These are phyloP conservation scores for Aureobasidium leucospermi DNA, from an alignment of 2,329 filamentous ascomycete genomes.

Conservation along the genomic window DNA sequence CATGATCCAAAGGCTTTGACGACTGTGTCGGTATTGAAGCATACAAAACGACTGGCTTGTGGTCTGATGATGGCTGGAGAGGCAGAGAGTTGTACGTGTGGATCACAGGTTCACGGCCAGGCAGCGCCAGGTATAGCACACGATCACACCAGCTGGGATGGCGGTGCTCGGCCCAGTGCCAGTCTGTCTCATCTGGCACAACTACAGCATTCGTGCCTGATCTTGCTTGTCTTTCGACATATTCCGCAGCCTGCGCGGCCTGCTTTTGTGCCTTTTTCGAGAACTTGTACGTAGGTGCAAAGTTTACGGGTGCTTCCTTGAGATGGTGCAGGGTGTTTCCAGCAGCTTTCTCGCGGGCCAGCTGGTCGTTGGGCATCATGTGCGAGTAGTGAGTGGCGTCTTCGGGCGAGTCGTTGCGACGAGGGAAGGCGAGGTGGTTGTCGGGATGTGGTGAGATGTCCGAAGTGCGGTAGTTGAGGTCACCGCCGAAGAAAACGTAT, in stretches of 20 bases:
- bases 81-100: slow-evolving; percentile 67
- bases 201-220: slow-evolving; percentile 16
- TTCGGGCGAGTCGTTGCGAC: slow-evolving; percentile 42
- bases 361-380: slow-evolving; percentile 71
- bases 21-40: slow-evolving; percentile 51
- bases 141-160: slow-evolving; percentile 94
- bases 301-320: slow-evolving; percentile 63
- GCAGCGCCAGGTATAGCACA: slow-evolving; percentile 60
- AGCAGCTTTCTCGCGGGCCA: slow-evolving; percentile 61
- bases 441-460: slow-evolving; percentile 46
- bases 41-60: slow-evolving; percentile 73
- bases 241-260: slow-evolving; percentile 21
- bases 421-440: slow-evolving; percentile 55
- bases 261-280: slow-evolving; percentile 34
- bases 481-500: slow-evolving; percentile 80
- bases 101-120: slow-evolving; percentile 49
- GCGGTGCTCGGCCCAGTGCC: slow-evolving; percentile 72
- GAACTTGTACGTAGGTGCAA: slow-evolving; percentile 95
- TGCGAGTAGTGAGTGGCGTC: slow-evolving; percentile 59
- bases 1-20: slow-evolving; percentile 22
- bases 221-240: background rate
- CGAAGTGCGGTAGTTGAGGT: slow-evolving; percentile 90
- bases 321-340: slow-evolving; percentile 72
- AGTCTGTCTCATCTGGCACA: slow-evolving; percentile 35
- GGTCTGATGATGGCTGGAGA: slow-evolving; percentile 75